These are phyloP conservation scores for Eucalyptus dawsonii DNA, from an alignment of 345 rosid species.

Conservation along the genomic window DNA sequence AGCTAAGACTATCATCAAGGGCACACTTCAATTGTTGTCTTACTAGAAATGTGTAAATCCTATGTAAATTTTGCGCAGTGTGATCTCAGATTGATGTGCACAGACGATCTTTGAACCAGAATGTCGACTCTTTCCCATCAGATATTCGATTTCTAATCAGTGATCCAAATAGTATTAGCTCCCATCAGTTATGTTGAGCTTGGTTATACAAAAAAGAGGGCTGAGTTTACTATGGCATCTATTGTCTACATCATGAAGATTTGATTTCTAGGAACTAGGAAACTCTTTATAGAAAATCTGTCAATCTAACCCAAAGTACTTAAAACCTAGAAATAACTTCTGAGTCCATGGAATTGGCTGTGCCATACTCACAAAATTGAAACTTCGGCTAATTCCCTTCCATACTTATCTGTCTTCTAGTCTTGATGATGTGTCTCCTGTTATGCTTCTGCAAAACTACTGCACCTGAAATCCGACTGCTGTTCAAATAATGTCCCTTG, in stretches of 20 bases:
- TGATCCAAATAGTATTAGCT: not conserved
- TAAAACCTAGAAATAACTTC: not conserved
- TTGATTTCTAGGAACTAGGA: not conserved
- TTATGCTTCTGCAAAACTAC: not conserved
- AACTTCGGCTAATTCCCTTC: not conserved
- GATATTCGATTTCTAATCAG: not conserved
- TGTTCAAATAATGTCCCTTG: not conserved
- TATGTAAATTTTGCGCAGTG: not conserved
- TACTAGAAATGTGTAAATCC: not conserved
- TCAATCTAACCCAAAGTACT: not conserved
- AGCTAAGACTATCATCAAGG: not conserved
- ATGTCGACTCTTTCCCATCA: not conserved
- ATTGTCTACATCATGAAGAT: not conserved
- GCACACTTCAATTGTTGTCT: not conserved
- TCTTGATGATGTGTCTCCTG: not conserved
- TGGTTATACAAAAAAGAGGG: not conserved
- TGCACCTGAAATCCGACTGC: not conserved
- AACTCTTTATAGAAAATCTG: not conserved
- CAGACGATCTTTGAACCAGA: not conserved
- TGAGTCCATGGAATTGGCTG: not conserved
- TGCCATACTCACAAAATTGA: not conserved
- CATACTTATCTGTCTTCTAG: not conserved
- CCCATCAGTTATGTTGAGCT: not conserved
- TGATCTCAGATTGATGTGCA: not conserved
- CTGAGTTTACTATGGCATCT: not conserved